Evolutionary conservation across 805 yeast genomes (phyloP).

Genomic region (Starmerella sirachaensis): DNA sequence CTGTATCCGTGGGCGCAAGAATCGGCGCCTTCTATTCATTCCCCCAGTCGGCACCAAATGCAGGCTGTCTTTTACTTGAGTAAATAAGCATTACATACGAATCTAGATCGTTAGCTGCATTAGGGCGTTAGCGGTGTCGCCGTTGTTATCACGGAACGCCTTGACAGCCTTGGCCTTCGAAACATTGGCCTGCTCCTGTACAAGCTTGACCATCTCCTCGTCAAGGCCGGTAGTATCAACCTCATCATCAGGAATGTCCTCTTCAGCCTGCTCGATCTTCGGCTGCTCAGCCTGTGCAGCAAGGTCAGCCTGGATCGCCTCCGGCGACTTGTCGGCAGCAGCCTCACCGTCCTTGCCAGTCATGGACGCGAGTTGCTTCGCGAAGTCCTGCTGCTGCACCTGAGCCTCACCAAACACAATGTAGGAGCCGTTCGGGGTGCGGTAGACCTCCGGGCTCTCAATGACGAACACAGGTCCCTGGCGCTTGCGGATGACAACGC

Average conservation of each 20-base stretch:
- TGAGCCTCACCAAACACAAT: conserved; percentile 97
- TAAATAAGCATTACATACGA: neutral
- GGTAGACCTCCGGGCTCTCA: conserved; percentile 90
- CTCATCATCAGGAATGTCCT: conserved; percentile 54
- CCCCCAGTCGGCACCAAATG: too few species aligned
- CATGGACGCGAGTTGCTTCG: conserved; percentile 54
- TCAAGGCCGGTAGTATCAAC: conserved; percentile 80
- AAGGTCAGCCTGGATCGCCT: conserved; percentile 25
- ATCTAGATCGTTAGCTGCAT: conserved; percentile 40
- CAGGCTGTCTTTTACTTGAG: neutral
- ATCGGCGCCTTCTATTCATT: too few species aligned
- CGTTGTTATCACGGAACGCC: conserved; percentile 77
- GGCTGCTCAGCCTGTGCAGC: conserved; percentile 27
- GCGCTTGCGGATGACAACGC: conserved; percentile 92
- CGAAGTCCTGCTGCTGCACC: conserved; percentile 67
- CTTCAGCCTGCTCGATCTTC: conserved; percentile 29
- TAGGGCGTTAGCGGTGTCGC: conserved; percentile 93
- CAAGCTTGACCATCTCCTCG: conserved; percentile 69
- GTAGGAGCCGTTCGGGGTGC: conserved; percentile 84
- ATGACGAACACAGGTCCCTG: conserved; percentile 85
- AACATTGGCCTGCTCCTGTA: conserved; percentile 82
- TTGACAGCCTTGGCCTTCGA: conserved; percentile 82
- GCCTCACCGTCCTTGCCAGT: conserved; percentile 31
- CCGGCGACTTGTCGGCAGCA: conserved; percentile 30
- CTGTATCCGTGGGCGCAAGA: too few species aligned